Evolutionary conservation across 2,329 filamentous ascomycete species (phyloP).

Genomic region (Sporothrix luriei): DNA sequence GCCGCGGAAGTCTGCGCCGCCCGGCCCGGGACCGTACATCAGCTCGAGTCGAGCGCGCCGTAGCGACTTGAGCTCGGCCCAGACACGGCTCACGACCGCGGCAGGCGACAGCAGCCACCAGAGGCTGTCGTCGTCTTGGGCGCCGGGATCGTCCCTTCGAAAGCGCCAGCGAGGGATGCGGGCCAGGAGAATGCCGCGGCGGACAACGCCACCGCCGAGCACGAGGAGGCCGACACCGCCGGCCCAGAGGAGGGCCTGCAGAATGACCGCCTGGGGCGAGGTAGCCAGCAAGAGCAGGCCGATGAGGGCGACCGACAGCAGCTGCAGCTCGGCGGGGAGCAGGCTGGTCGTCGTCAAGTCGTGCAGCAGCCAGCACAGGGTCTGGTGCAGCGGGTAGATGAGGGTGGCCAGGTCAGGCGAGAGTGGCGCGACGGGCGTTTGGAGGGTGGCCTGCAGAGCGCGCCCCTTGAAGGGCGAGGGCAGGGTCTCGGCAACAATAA

Average conservation of each 20-base stretch:
- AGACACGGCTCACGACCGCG: conserved; percentile 25
- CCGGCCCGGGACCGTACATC: conserved; percentile 38
- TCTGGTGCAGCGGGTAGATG: conserved; percentile 82
- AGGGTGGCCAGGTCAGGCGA: conserved; percentile 41
- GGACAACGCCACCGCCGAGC: conserved; percentile 71
- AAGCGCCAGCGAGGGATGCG: conserved; percentile 92
- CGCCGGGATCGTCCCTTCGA: conserved; percentile 53
- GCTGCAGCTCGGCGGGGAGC: conserved; percentile 80
- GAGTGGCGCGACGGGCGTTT: not conserved
- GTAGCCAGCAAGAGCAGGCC: conserved; percentile 75
- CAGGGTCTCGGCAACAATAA: conserved; percentile 54
- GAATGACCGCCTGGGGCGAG: conserved; percentile 80
- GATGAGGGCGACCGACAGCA: conserved; percentile 80
- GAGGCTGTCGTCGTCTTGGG: conserved; percentile 41
- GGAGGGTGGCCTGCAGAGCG: not conserved
- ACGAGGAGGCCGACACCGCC: conserved; percentile 78
- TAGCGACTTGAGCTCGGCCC: conserved; percentile 45
- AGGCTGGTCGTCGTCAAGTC: conserved; percentile 87
- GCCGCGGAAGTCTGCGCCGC: not conserved
- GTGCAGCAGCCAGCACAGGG: conserved; percentile 71
- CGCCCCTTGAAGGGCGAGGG: conserved; percentile 31
- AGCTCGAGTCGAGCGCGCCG: conserved; percentile 41
- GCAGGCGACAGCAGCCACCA: conserved; percentile 40
- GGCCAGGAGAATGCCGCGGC: conserved; percentile 82
- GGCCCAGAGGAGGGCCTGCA: conserved; percentile 83